phyloP scores from a whole-genome alignment of 345 rosid genomes.

The Salix caprea region DNA sequence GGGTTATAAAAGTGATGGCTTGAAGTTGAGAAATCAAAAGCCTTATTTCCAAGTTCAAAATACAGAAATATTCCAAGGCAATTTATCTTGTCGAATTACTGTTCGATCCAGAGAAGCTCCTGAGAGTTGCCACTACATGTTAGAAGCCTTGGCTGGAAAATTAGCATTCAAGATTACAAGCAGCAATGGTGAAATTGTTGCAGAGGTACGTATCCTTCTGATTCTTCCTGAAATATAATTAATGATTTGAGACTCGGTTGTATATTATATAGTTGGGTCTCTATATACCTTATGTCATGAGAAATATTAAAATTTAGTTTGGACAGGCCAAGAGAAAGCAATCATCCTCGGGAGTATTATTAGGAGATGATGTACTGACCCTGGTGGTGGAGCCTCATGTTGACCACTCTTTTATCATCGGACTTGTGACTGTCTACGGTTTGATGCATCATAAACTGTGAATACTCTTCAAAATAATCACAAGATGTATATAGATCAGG shows the following conservation, averaged over 20 bases:
- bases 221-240: not conserved
- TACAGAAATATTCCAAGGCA: not conserved
- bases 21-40: not conserved
- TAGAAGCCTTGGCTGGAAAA: slow-evolving; percentile 17
- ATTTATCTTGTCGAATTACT: slow-evolving; percentile 1
- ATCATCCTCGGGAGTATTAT: slow-evolving; percentile 21
- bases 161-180: slow-evolving; percentile 18
- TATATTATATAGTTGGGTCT: not conserved
- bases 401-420: slow-evolving; percentile 30
- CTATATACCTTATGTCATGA: not conserved
- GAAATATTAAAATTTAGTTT: not conserved
- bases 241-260: not conserved
- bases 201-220: slow-evolving; percentile 11
- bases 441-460: slow-evolving; percentile 25
- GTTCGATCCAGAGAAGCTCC: slow-evolving; percentile 1
- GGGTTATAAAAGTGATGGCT: slow-evolving; percentile 23
- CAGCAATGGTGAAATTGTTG: slow-evolving; percentile 10
- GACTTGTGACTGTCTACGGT: slow-evolving; percentile 37
- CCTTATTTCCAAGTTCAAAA: slow-evolving; percentile 12
- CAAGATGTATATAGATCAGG: no score
- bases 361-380: slow-evolving; percentile 45
- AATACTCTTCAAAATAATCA: not conserved
- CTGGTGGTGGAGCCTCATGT: slow-evolving; percentile 33
- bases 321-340: slow-evolving; percentile 35
- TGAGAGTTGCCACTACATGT: slow-evolving; percentile 2